These are phyloP conservation scores for Picochlorum sp. DNA, from an alignment of 139 green algal genomes.

Conservation along the genomic window DNA sequence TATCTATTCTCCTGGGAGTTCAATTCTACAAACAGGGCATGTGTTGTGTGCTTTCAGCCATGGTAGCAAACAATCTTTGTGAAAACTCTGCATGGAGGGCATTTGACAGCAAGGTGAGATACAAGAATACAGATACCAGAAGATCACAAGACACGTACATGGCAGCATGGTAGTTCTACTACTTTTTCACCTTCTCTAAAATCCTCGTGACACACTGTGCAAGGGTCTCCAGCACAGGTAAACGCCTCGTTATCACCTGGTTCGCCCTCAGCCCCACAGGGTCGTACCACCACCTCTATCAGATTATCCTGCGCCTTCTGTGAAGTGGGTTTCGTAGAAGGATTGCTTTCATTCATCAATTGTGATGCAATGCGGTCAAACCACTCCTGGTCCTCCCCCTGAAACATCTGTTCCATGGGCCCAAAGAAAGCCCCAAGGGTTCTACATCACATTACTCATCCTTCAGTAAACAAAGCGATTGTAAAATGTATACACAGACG, in stretches of 20 bases:
- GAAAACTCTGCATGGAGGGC: conserved; percentile 21
- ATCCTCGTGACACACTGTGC: conserved; percentile 32
- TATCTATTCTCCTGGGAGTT: conserved; percentile 11
- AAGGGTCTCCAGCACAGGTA: conserved; percentile 24
- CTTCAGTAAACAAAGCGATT: no score
- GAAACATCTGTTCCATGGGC: conserved; percentile 6
- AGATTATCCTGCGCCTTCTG: conserved; percentile 9
- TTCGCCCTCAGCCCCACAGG: conserved; percentile 7
- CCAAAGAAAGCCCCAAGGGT: neutral
- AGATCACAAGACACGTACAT: neutral
- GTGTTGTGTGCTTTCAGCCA: conserved; percentile 44
- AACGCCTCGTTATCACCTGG: conserved; percentile 14
- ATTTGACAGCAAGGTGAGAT: no score
- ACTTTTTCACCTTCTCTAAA: conserved; percentile 24
- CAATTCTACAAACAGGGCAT: conserved; percentile 33
- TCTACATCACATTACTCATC: no score
- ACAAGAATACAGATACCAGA: no score
- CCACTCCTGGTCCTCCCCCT: conserved; percentile 14
- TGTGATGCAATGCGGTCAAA: conserved; percentile 18
- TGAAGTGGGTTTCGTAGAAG: conserved; percentile 6
- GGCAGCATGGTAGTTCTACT: conserved; percentile 33
- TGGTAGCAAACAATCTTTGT: conserved; percentile 32
- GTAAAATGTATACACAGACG: no score
- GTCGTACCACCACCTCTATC: conserved; percentile 11
- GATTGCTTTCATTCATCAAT: conserved; percentile 29